phyloP scores from a whole-genome alignment of 73 alveolate species.

The Paramecium tetraurelia region DNA sequence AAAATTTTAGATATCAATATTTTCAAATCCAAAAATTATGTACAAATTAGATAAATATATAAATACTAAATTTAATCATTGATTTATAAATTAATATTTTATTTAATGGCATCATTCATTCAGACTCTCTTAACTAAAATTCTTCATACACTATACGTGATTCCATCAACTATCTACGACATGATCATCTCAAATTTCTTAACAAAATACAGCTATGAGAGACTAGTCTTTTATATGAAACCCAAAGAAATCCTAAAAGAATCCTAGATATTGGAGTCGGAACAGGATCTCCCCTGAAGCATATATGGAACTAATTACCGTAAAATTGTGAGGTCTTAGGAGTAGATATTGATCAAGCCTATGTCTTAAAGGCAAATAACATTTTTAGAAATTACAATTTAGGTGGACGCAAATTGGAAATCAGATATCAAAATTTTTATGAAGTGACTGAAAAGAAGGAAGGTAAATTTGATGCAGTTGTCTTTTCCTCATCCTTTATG shows the following conservation, averaged over 20 bases:
- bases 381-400: constrained; percentile 32
- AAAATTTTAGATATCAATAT: neutral
- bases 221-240: neutral
- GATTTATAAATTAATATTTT: neutral
- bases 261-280: constrained; percentile 62
- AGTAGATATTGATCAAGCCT: constrained; percentile 58
- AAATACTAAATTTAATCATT: neutral
- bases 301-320: constrained; percentile 54
- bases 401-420: constrained; percentile 50
- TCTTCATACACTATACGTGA: neutral
- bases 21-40: neutral
- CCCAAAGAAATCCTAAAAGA: constrained; percentile 36
- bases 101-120: neutral
- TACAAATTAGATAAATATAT: neutral
- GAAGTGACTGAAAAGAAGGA: constrained; percentile 52
- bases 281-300: constrained; percentile 50
- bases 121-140: neutral
- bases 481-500: constrained; percentile 56
- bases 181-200: neutral
- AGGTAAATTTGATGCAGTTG: constrained; percentile 54
- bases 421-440: constrained; percentile 52
- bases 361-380: constrained; percentile 40
- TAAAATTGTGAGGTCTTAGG: constrained; percentile 44
- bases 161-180: constrained; percentile 29
- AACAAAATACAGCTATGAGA: constrained; percentile 34